phyloP scores from a whole-genome alignment of 805 yeast genomes.

The Candida rishiriensis region DNA sequence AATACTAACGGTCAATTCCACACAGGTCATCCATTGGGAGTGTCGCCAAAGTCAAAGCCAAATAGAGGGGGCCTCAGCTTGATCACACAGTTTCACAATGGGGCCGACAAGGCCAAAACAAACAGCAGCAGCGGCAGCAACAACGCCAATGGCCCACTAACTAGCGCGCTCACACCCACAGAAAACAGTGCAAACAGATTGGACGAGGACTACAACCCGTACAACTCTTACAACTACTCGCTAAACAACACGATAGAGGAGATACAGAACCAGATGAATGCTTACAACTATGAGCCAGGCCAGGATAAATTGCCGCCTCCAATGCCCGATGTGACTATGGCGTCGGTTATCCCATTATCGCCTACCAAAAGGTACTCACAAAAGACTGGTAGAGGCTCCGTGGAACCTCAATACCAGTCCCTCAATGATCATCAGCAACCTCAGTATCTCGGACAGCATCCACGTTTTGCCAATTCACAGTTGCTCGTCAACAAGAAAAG shows the following conservation, averaged over 20 bases:
- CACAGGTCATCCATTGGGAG: slow-evolving; percentile 1
- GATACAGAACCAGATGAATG: slow-evolving; percentile 27
- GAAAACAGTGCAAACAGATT: not conserved
- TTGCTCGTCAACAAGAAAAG: slow-evolving; percentile 4
- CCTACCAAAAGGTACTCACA: no score
- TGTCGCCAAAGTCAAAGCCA: slow-evolving; percentile 15
- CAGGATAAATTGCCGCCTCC: slow-evolving; percentile 1
- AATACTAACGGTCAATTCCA: not conserved
- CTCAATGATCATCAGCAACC: not conserved
- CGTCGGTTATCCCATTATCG: no score
- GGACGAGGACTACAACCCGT: slow-evolving; percentile 29
- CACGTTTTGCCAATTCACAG: no score
- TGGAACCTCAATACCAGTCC: slow-evolving; percentile 9
- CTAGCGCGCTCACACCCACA: not conserved
- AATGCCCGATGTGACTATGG: slow-evolving; percentile 3
- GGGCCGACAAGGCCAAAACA: not conserved
- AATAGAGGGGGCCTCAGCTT: slow-evolving; percentile 15
- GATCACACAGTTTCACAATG: slow-evolving; percentile 6
- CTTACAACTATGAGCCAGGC: slow-evolving; percentile 8
- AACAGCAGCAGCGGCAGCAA: not conserved
- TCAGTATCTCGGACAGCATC: no score
- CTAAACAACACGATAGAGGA: slow-evolving; percentile 30
- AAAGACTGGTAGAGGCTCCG: no score
- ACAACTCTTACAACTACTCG: slow-evolving; percentile 29
- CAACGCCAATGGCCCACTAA: no score